Percentiles rank a stretch among this genome's conserved stretches.
phyloP scores from a whole-genome alignment of 140 eudicot genomes.

The Senecio squalidus region DNA sequence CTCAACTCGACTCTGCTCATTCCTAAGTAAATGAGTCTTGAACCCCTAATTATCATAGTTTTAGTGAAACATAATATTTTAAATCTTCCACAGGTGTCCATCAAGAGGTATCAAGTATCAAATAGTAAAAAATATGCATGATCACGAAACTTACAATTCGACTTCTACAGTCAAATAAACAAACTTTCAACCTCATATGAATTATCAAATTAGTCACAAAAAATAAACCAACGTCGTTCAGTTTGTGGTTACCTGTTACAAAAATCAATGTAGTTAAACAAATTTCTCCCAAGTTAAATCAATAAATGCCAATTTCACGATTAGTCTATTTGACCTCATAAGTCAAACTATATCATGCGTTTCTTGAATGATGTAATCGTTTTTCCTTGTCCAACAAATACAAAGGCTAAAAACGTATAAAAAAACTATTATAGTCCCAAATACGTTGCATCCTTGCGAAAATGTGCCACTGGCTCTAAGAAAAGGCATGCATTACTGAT shows the following conservation, averaged over 20 bases:
- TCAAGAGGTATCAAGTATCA: background rate
- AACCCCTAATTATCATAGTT: too few relatives aligned
- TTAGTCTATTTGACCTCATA: slow-evolving; percentile 1
- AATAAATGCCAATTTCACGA: background rate
- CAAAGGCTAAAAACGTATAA: background rate
- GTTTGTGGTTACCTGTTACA: background rate
- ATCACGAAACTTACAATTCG: background rate
- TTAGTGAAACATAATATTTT: background rate
- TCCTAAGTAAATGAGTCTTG: too few relatives aligned
- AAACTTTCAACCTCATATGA: background rate
- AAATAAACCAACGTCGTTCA: background rate
- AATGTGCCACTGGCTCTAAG: background rate
- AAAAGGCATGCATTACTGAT: background rate
- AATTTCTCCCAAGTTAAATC: background rate
- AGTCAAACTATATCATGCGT: background rate
- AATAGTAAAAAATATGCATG: background rate
- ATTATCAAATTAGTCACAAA: background rate
- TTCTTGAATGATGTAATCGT: background rate
- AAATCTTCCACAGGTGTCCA: background rate
- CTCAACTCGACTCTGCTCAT: too few relatives aligned
- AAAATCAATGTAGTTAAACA: background rate
- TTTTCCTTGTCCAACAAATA: background rate
- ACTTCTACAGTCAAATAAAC: background rate
- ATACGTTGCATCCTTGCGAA: too few relatives aligned
- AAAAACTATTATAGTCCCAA: background rate